Evolutionary conservation across 2,329 filamentous ascomycete species (phyloP).

Genomic region (Claviceps monticola): DNA sequence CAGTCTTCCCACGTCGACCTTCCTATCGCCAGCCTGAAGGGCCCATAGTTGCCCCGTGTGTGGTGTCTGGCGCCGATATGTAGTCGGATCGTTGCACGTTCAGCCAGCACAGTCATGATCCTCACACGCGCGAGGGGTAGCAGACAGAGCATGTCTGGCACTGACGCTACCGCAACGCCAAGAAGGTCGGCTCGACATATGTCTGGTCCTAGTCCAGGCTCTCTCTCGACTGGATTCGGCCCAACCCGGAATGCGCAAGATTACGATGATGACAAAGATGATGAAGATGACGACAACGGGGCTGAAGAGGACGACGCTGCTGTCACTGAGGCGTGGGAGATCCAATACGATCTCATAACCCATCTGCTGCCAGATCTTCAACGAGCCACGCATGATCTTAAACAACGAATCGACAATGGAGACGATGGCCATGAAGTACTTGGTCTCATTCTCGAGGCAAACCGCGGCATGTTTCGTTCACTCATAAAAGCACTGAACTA

Average conservation of each 20-base stretch:
- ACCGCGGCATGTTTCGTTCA: not conserved
- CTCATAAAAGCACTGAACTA: not conserved
- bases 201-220: not conserved
- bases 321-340: not conserved
- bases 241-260: slow-evolving; percentile 3
- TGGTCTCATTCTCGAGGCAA: not conserved
- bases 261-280: too few relatives aligned
- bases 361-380: slow-evolving; percentile 2
- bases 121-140: not conserved
- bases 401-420: slow-evolving; percentile 1
- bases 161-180: not conserved
- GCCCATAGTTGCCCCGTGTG: too few relatives aligned
- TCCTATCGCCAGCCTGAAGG: too few relatives aligned
- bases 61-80: too few relatives aligned
- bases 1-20: too few relatives aligned
- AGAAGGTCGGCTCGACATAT: not conserved
- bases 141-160: not conserved
- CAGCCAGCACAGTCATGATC: not conserved
- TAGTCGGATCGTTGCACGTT: not conserved
- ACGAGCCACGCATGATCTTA: slow-evolving; percentile 3
- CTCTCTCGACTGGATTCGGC: not conserved
- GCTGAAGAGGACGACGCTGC: not conserved
- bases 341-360: not conserved
- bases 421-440: not conserved
- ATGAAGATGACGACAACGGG: not conserved